Base-by-base conservation (phyloP, 768 basidiomycete species). In the Phylloporus sp. region DNA sequence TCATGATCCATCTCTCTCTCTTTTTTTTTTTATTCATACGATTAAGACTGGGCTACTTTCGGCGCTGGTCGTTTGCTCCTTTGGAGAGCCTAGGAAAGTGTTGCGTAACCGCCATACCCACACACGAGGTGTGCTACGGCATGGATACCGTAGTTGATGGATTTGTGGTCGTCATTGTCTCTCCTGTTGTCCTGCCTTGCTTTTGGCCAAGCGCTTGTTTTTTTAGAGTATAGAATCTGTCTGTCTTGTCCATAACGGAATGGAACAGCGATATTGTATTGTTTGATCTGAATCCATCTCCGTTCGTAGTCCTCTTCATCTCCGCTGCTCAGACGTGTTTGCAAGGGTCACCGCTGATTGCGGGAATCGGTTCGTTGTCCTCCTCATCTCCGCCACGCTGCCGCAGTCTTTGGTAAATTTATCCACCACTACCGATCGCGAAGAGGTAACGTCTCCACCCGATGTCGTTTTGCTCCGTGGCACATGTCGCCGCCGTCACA, bases 151-250 rank as follows among this genome's bases (percentile, higher is more conserved):
- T 69, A 63, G 64, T 69, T 52, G 67, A 70, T 69, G 65, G 60
- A 63, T 43, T 34, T 43, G 26, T 41, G 40, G 40, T 41, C 41
- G 44, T 18, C 6, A 32, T 49, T 49, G 47, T 57, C 49, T 58
- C 44, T 5, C 16, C 8, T 46, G 46, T 52, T 54, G 51, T 57
- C 44, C 39, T 31, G 50, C 57, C 68, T 62, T 72, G 72, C 70
- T 70, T n/a, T 54, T 64, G 62, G 70, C 57, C 73, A 67, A 69
- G 60, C 52, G 64, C 63, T 57, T 59, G 45, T 62, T n/a, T n/a
- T n/a, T n/a, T 59, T 43, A 42, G 32, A 13, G 26, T 13, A 27
- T 64, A 65, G 56, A 59, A 27, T 27, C 47, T 55, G 48, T 65
- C 27, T 48, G 20, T 46, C 49, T 29, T 43, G 42, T 28, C 42